A percentile compares a stretch with the other conserved stretches of the same genome.
These are phyloP conservation scores for Saccharomyces kudriavzevii DNA, from an alignment of 805 yeast species.

Conservation along the genomic window DNA sequence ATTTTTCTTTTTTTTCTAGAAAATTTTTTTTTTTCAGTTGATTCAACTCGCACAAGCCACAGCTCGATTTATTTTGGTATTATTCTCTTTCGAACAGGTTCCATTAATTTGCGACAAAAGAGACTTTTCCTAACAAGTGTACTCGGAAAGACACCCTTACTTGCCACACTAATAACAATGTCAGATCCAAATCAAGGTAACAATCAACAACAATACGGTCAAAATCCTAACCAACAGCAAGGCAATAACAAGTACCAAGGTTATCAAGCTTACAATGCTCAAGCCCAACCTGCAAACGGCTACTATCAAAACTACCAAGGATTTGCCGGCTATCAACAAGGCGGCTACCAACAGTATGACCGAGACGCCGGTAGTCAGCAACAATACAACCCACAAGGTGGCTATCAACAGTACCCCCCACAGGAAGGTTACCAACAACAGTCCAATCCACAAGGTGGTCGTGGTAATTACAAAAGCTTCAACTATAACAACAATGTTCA, in stretches of 20 bases:
- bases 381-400: conserved; percentile 14
- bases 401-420: conserved; percentile 18
- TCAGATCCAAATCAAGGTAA: conserved; percentile 24
- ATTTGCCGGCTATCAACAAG: conserved; percentile 11
- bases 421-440: conserved; percentile 23
- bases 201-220: conserved; percentile 26
- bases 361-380: conserved; percentile 24
- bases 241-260: conserved; percentile 6
- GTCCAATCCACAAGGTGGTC: conserved; percentile 20
- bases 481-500: conserved; percentile 5
- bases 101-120: neutral
- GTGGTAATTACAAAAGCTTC: conserved; percentile 10
- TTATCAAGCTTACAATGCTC: conserved; percentile 1
- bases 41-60: neutral
- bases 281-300: conserved; percentile 1
- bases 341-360: conserved; percentile 24
- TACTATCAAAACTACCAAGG: conserved; percentile 4
- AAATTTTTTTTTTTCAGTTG: neutral
- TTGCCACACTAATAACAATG: conserved; percentile 4
- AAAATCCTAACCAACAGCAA: conserved; percentile 15
- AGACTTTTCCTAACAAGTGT: neutral
- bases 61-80: neutral
- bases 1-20: neutral
- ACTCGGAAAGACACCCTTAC: neutral
- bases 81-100: neutral